phyloP scores from a whole-genome alignment of 2,329 filamentous ascomycete genomes.

The Fusarium luffae region DNA sequence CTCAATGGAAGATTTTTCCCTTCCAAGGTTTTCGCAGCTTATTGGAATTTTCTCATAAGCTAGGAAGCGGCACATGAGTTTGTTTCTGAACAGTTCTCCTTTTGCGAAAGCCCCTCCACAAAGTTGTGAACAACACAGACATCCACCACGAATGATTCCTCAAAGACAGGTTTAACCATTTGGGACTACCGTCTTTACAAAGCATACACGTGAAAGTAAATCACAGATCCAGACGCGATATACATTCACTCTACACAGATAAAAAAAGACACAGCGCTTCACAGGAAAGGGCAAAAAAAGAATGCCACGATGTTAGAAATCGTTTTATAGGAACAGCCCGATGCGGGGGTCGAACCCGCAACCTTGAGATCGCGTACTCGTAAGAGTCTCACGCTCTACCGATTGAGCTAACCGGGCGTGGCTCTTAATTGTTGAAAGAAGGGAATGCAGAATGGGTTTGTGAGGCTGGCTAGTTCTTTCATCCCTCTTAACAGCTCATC shows the following conservation, averaged over 20 bases:
- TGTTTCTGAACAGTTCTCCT: not conserved
- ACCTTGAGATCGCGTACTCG: constrained; percentile 57
- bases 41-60: rapidly evolving
- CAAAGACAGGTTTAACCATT: rapidly evolving
- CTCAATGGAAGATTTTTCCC: rapidly evolving
- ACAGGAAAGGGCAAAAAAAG: not conserved
- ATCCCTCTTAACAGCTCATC: too few relatives aligned
- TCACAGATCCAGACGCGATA: rapidly evolving
- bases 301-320: constrained; percentile 31
- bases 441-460: not conserved
- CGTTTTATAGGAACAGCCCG: constrained; percentile 51
- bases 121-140: rapidly evolving
- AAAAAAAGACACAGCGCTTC: not conserved
- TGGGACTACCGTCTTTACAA: not conserved
- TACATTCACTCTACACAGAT: not conserved
- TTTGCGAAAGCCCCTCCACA: rapidly evolving
- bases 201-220: rapidly evolving
- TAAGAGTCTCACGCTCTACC: constrained; percentile 76
- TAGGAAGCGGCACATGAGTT: not conserved
- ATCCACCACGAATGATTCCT: rapidly evolving
- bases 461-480: not conserved
- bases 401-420: constrained; percentile 43
- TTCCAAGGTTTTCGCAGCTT: not conserved
- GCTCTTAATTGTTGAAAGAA: constrained; percentile 12
- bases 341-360: constrained; percentile 64